phyloP scores from a whole-genome alignment of 805 yeast species.

The Pichia cabralensis region DNA sequence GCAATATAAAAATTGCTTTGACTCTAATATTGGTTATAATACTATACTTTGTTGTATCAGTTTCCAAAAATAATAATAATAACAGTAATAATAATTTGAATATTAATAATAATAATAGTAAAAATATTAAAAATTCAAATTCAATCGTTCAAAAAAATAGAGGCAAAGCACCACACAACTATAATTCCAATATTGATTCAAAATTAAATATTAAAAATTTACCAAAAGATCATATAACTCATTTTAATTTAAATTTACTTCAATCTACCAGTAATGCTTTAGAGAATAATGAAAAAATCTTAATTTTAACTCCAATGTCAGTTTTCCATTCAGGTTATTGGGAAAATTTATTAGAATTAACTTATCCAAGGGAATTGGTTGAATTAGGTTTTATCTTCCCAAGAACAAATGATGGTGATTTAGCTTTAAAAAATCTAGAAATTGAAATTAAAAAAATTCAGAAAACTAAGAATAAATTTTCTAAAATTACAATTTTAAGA shows the following conservation, averaged over 20 bases:
- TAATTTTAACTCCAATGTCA: constrained; percentile 86
- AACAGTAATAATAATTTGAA: too few species aligned
- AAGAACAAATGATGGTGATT: constrained; percentile 70
- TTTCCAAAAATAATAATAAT: not conserved
- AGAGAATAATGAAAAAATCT: constrained; percentile 68
- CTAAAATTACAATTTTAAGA: constrained; percentile 78
- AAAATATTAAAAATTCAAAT: too few species aligned
- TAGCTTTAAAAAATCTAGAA: constrained; percentile 63
- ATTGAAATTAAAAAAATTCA: constrained; percentile 66
- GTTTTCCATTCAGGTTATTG: constrained; percentile 80
- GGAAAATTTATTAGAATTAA: constrained; percentile 64
- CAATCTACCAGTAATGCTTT: constrained; percentile 64
- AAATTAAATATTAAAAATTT: constrained; percentile 29
- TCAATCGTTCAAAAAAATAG: constrained; percentile 1
- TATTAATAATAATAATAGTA: too few species aligned
- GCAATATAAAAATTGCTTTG: not conserved
- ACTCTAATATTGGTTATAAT: not conserved
- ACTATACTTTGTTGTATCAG: not conserved
- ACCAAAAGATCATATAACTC: constrained; percentile 68
- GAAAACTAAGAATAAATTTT: constrained; percentile 53
- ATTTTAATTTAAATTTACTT: constrained; percentile 74
- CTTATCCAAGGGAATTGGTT: constrained; percentile 76
- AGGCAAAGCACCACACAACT: constrained; percentile 18
- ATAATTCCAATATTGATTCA: constrained; percentile 31
- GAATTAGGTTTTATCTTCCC: constrained; percentile 92